Base-by-base conservation (phyloP, 768 basidiomycete species). In the Serendipita indica region DNA sequence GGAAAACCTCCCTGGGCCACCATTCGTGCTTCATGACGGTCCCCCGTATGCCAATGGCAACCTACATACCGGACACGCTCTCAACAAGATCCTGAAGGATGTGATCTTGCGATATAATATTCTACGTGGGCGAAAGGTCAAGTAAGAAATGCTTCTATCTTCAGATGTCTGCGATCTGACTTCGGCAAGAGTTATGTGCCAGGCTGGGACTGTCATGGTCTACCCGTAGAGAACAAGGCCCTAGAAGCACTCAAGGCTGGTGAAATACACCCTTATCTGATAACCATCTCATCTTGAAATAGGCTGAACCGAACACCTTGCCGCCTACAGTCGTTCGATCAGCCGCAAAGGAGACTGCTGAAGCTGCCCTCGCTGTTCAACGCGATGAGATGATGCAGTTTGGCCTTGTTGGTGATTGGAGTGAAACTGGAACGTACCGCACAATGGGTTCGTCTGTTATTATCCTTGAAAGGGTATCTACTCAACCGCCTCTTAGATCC, bases 41-140 rank as follows among this genome's bases (percentile, higher is more conserved):
- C 94, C 94, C 32, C 96, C 96, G 0, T 98, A 98, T 66, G 94
- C 94, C 1, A 99, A 99, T 67, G 96, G 96, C 0, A 80, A 89
- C 67, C 72, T 99, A 39, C 94, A 99, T 67, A 92, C 60, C 96
- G 93, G 94, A 4, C 94, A 99, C 68, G 92, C 93, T 0, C 69
- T 98, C 62, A 99, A 98, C 72, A 96, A 97, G 68, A 86, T 96
- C 37, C 68, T 96, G 45, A 99, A 99, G 73, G 94, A 99, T 68
- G 85, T 97, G 64, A 88, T 94, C 60, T 90, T 89, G 65, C 82
- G 94, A 3, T 97, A 82, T 66, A 82, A 92, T 62, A 75, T 97
- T 18, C 78, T 82, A 14, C 73, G 78, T 39, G 93, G 94, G 5
- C 72, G 79, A 62, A 78, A 79, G 63, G 85, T 97, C 39, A 83